Evolutionary conservation across 2,329 filamentous ascomycete species (phyloP).

Genomic region (Coleophoma cylindrospora): DNA sequence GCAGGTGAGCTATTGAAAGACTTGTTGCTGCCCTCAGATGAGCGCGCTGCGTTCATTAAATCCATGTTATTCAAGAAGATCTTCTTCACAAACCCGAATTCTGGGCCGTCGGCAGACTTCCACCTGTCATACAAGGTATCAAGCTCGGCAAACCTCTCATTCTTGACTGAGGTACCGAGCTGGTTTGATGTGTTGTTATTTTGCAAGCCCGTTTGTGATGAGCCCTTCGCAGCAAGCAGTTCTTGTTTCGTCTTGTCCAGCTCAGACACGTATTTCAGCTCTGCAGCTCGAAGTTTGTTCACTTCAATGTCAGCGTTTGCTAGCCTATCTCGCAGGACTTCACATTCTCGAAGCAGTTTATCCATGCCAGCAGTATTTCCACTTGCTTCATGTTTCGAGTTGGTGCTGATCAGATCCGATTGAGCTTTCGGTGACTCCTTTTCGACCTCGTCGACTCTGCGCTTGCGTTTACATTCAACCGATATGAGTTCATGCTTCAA

Average conservation of each 20-base stretch:
- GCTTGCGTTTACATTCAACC: slow-evolving; percentile 1
- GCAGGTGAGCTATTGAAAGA: background rate
- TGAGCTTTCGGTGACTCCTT: background rate
- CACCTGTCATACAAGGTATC: background rate
- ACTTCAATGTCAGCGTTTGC: background rate
- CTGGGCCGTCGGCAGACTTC: background rate
- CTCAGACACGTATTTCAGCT: background rate
- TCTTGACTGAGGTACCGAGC: background rate
- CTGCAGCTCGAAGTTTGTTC: background rate
- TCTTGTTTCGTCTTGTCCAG: background rate
- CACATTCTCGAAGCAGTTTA: background rate
- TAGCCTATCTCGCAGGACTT: background rate
- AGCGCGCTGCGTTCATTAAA: background rate
- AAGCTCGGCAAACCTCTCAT: background rate
- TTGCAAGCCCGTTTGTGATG: background rate
- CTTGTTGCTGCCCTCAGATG: background rate
- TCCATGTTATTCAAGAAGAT: background rate
- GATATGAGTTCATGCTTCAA: background rate
- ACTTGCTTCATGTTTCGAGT: too few species aligned
- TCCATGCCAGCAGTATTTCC: background rate
- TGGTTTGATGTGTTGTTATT: background rate
- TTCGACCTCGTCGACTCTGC: background rate
- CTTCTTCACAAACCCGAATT: background rate
- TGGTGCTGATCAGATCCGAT: background rate
- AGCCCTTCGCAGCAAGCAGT: background rate